Conservation (phyloP, 2,329 filamentous ascomycete species). For the Lasiodiplodia sp. region DNA sequence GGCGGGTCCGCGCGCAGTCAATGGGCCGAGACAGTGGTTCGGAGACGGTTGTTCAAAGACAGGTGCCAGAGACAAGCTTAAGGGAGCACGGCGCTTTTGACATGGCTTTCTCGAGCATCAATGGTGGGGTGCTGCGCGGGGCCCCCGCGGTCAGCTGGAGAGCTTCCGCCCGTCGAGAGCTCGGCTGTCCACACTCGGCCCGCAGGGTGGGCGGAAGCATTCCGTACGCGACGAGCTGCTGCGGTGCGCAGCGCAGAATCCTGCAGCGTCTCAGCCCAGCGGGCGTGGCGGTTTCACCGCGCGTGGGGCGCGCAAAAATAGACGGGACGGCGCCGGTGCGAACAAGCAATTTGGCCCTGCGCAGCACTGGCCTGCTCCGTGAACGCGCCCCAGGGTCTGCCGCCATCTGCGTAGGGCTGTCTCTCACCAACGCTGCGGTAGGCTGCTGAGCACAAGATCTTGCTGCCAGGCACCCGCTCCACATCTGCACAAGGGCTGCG, state of each 20-base stretch:
- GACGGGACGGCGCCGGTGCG: slow-evolving; percentile 3
- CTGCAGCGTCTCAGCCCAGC: slow-evolving; percentile 14
- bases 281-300: slow-evolving; percentile 13
- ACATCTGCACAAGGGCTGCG: slow-evolving; percentile 8
- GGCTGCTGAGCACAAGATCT: not conserved
- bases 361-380: slow-evolving; percentile 5
- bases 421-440: no score
- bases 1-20: not conserved
- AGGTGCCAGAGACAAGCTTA: no score
- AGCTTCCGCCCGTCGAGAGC: slow-evolving; percentile 14
- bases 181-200: slow-evolving; percentile 25
- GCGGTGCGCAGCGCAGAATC: not conserved
- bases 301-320: slow-evolving; percentile 15
- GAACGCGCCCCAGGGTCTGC: not conserved
- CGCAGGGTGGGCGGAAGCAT: slow-evolving; percentile 21
- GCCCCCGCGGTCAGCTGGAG: slow-evolving; percentile 10
- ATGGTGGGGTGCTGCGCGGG: slow-evolving; percentile 14
- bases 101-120: not conserved
- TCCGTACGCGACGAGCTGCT: not conserved
- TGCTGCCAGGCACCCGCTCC: not conserved
- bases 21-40: not conserved
- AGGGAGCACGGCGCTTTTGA: not conserved
- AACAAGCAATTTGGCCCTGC: slow-evolving; percentile 7
- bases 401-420: slow-evolving; percentile 9
- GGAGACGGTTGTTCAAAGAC: not conserved